Evolutionary conservation across 2,329 filamentous ascomycete genomes (phyloP).

Genomic region (Colletotrichum coccodes): DNA sequence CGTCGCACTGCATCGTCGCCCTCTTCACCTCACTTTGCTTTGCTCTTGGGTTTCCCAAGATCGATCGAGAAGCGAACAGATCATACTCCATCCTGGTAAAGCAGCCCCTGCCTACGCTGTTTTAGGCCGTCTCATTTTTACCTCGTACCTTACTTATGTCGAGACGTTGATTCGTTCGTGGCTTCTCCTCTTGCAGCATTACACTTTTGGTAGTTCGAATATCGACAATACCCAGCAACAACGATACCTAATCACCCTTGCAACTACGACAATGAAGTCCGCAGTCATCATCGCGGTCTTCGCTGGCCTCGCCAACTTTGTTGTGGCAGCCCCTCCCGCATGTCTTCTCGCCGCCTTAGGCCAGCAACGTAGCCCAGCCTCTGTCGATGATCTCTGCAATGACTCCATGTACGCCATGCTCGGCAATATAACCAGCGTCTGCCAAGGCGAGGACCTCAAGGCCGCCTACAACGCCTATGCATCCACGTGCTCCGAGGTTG

Average conservation of each 20-base stretch:
- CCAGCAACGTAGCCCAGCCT: conserved; percentile 24
- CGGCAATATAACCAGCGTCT: conserved; percentile 27
- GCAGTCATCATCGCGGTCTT: conserved; percentile 17
- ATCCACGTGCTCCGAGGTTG: conserved; percentile 18
- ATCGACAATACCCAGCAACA: neutral
- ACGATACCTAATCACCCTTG: neutral
- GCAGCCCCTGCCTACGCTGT: neutral
- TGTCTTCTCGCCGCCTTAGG: conserved; percentile 33
- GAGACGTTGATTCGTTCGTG: neutral
- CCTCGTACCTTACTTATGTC: neutral
- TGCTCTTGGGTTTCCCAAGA: neutral
- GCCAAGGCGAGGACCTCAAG: conserved; percentile 4
- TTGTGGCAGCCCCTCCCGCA: conserved; percentile 27
- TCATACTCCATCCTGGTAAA: neutral
- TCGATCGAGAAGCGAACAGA: neutral
- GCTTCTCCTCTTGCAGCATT: neutral
- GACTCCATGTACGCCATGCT: conserved; percentile 30
- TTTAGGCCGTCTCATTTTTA: neutral
- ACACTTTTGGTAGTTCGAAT: neutral
- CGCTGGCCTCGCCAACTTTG: conserved; percentile 20
- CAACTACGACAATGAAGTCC: neutral
- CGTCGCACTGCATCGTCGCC: neutral
- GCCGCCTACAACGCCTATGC: conserved; percentile 28
- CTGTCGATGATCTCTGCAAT: conserved; percentile 27
- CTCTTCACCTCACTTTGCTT: neutral